Base-by-base conservation (phyloP, 371 early-diverging fungal genomes). In the Lichtheimia ornata region DNA sequence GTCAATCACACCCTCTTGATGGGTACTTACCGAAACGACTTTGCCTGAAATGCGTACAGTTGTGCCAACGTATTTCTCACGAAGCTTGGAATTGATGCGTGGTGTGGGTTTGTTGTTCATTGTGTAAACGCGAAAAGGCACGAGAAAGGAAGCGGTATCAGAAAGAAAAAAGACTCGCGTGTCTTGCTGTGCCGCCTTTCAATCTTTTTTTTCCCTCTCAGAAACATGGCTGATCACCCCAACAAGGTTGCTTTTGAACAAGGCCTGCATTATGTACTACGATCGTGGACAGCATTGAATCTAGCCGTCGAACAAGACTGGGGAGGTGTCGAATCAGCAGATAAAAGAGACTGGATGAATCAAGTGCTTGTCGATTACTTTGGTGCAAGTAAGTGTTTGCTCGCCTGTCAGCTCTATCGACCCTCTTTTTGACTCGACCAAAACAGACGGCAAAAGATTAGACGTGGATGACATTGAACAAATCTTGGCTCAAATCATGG, bases 261-360 rank as follows among this genome's bases (percentile, higher is more conserved):
- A 69, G 90, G 87, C 22, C 81, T 84, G 6, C 50, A 66, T 3
- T 77, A 81, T 55, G 59, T 88, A 22, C 75, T 89, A 50, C 71
- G 81, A 30, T 78, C 83, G 27, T 93, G 93, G 93, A 88, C 88
- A 3, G 92, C 93, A 11, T 72, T 93, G 49, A 86, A 80, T 57
- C 66, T 92, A 20, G 93, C 93, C 0, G 90, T 93, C 2, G 86
- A 90, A 47, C 85, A 88, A 57, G 88, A 85, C 42, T 93, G 92
- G 92, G 92, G 93, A 61, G 93, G 92, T 45, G 79, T 76, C 30
- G 87, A 89, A 27, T 87, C 90, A 4, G 73, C 56, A 9, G 90
- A 82, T n/a, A 93, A 93, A 72, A 78, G 87, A 54, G 88, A 85
- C n/a, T 87, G 89, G 87, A 77, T 93, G 69, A 79, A 89, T 7